Conservation (phyloP, 2,329 filamentous ascomycete genomes). For the Basipetospora chlamydospora region DNA sequence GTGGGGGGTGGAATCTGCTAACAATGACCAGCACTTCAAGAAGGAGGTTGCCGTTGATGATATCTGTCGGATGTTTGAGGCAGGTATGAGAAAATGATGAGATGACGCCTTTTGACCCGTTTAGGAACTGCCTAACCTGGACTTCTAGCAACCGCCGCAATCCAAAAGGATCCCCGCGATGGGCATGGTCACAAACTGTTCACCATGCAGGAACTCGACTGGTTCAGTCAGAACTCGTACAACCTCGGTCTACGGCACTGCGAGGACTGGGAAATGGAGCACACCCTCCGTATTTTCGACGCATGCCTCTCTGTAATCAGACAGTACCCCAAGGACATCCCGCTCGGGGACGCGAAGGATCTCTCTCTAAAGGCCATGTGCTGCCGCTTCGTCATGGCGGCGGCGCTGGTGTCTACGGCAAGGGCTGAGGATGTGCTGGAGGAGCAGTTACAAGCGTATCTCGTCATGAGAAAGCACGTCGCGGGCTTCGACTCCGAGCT, state of each 20-base stretch:
- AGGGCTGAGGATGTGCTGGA: conserved; percentile 34
- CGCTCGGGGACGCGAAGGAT: conserved; percentile 26
- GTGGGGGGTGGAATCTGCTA: conserved; percentile 22
- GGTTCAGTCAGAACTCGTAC: conserved; percentile 74
- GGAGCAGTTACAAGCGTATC: conserved; percentile 44
- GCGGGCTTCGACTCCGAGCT: conserved; percentile 34
- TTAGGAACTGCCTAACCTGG: too few species aligned
- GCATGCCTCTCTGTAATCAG: conserved; percentile 37
- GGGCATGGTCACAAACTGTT: conserved; percentile 35
- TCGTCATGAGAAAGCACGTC: conserved; percentile 44
- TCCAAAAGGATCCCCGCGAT: conserved; percentile 21
- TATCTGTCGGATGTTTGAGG: conserved; percentile 36
- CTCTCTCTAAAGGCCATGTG: conserved; percentile 46
- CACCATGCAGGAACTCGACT: conserved; percentile 53
- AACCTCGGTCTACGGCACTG: conserved; percentile 55
- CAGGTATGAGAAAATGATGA: conserved; percentile 18
- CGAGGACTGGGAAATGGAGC: conserved; percentile 34
- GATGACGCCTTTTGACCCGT: conserved; percentile 6
- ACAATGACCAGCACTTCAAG: conserved; percentile 8
- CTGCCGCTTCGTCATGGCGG: conserved; percentile 54
- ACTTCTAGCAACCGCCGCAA: conserved; percentile 24
- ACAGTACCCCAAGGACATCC: conserved; percentile 32
- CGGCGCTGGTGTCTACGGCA: conserved; percentile 35
- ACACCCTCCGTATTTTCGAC: conserved; percentile 40
- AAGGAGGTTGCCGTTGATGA: conserved; percentile 23